Evolutionary conservation across 2,329 filamentous ascomycete genomes (phyloP).

Genomic region (Fusarium mexicanum): DNA sequence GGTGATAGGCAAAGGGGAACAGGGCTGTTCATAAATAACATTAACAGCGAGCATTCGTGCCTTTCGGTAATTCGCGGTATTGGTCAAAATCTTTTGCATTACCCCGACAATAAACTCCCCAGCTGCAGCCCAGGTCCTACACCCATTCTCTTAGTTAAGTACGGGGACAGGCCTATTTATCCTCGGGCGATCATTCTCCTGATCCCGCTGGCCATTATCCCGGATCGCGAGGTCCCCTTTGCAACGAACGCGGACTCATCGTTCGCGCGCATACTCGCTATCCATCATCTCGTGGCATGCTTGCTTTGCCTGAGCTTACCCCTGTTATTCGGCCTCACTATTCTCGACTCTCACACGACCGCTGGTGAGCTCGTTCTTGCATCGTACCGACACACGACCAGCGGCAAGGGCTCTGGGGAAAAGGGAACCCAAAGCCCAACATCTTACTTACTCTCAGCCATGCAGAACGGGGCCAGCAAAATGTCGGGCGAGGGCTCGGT

Average conservation of each 20-base stretch:
- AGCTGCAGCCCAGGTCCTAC: constrained; percentile 7
- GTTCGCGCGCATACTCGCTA: constrained; percentile 22
- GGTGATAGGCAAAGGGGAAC: constrained; percentile 20
- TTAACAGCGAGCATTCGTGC: background rate
- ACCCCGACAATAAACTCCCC: background rate
- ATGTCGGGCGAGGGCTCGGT: constrained; percentile 42
- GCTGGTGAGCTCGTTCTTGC: constrained; percentile 28
- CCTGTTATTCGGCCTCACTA: constrained; percentile 10
- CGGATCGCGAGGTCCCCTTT: constrained; percentile 33
- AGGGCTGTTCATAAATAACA: constrained; percentile 23
- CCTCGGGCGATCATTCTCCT: constrained; percentile 38
- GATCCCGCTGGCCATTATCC: constrained; percentile 36
- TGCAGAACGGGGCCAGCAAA: constrained; percentile 43
- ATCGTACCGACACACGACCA: constrained; percentile 30
- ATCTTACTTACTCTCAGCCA: constrained; percentile 27
- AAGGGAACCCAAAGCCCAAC: constrained; percentile 14
- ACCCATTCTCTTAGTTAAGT: constrained; percentile 20
- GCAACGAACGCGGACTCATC: constrained; percentile 25
- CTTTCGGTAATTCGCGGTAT: constrained; percentile 28
- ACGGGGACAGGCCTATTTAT: constrained; percentile 22
- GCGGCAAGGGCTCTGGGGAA: constrained; percentile 20
- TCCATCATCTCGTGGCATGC: constrained; percentile 18
- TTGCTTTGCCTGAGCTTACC: constrained; percentile 8
- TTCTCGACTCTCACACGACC: constrained; percentile 17
- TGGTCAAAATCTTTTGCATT: constrained; percentile 10